Base-by-base conservation (phyloP, 495 filamentous ascomycete genomes). In the Penicillium roqueforti region DNA sequence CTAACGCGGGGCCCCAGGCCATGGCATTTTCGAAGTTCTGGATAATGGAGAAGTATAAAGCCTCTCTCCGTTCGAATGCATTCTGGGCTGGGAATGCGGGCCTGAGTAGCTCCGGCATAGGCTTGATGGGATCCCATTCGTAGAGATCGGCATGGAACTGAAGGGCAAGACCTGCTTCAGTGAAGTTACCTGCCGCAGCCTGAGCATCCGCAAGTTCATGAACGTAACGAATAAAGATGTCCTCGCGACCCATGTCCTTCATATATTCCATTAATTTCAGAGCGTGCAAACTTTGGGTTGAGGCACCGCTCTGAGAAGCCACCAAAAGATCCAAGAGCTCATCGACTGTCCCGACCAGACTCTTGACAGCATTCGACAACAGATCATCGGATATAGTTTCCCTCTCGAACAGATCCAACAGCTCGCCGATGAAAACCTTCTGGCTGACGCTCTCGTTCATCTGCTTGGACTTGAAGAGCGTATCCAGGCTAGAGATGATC, bases 161-260 rank as follows among this genome's bases (percentile, higher is more conserved):
- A 6, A 99, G 80, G 3, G 91, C 92, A 28, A 97, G 80, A 16
- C 91, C 93, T 9, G 93, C 93, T 74, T 97, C 93, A 13, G 91
- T 89, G 57, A 85, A 83, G 64, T 97, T 92, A 51, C 86, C 75
- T 3, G 85, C 80, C 26, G 84, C 78, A 4, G 80, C 78, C 69
- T 97, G 93, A 4, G 91, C 74, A 45, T 85, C 76, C 11, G 91
- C 89, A 3, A 99, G 78, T 66, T 96, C 91, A 63, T 99, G 95
- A 22, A 97, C 92, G 64, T 97, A 97, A 53, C 91, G 87, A 58
- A 96, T 88, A 67, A 92, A 99, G 56, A 97, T 96, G 64, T 96
- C 91, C 67, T 95, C 91, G 63, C 95, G 95, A 58, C 92, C 88
- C 89, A 96, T 93, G 65, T 97, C 92, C 65, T 89, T 86, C 68